Percentiles rank a stretch among this genome's conserved stretches.
Evolutionary conservation across 2,329 filamentous ascomycete genomes (phyloP).

Genomic region (Colletotrichum sansevieriae): DNA sequence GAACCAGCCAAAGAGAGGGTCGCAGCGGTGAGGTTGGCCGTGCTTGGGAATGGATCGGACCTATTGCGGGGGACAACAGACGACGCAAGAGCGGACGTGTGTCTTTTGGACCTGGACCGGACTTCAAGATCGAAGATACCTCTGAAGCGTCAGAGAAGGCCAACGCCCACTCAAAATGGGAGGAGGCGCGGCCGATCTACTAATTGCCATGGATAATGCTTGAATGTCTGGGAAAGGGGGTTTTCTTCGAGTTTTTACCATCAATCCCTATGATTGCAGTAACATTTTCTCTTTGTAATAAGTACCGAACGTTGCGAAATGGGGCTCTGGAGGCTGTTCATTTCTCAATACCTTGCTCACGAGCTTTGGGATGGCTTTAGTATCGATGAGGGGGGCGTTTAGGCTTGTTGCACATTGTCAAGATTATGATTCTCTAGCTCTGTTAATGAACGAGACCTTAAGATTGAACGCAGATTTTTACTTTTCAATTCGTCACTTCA

Average conservation of each 20-base stretch:
- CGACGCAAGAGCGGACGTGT: constrained; percentile 66
- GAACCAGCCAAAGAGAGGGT: constrained; percentile 78
- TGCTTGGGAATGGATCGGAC: constrained; percentile 79
- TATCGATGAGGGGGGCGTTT: constrained; percentile 1
- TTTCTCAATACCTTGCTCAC: constrained; percentile 28
- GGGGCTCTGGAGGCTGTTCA: background rate
- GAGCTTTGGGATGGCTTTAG: constrained; percentile 15
- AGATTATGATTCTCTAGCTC: constrained; percentile 6
- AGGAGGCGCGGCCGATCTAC: constrained; percentile 58
- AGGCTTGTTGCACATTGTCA: background rate
- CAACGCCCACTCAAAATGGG: constrained; percentile 53
- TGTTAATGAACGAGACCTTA: background rate
- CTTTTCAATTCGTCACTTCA: background rate
- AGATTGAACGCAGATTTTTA: constrained; percentile 9
- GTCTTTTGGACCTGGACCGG: constrained; percentile 56
- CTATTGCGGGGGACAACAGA: constrained; percentile 60
- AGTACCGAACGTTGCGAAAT: background rate
- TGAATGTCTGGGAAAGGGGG: background rate
- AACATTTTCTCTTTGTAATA: constrained; percentile 41
- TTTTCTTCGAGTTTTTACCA: constrained; percentile 6
- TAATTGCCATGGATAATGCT: constrained; percentile 44
- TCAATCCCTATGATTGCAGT: constrained; percentile 9
- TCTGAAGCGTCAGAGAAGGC: constrained; percentile 34
- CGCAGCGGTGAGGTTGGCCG: constrained; percentile 74
- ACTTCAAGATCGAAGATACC: constrained; percentile 53